Evolutionary conservation across 176 grass and related monocot species (phyloP), one percentile per base, ranked within the genome.

Genomic region (Triticum turgidum): DNA sequence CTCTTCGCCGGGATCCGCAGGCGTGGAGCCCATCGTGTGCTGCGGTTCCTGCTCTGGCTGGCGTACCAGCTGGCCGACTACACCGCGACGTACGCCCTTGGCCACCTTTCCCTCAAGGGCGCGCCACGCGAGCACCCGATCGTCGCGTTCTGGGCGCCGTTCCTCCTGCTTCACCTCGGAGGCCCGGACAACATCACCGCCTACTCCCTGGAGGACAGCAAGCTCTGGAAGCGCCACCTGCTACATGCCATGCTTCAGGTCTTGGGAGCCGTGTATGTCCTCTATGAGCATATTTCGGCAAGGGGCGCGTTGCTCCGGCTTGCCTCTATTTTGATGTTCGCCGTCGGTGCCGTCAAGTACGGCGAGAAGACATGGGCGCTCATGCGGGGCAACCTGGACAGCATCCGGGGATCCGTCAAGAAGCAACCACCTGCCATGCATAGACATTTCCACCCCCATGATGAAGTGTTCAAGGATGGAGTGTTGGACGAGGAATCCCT

Each of bases 31-130:
- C 10, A 27, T 11, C 25, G 2, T 0, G 63, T 65, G 63, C 11
- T 30, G 1, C 22, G 11, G 5, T 0, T 14, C 56, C 1, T 69
- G 11, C 88, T 89, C 66, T 89, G 82, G 88, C 49, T 34, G 2
- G 73, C 49, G 11, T 90, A 86, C 64, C 10, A 79, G n/a, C 44
- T 76, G 20, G 73, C 51, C 15, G 51, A 56, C 51, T 56, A 56
- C 51, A 56, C 5, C 1, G 51, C 51, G 5, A 56, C 51, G 5
- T 56, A 18, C 51, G 51, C 51, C 0, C 51, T 56, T 1, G 51
- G 51, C 51, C 51, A 56, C 51, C 84, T 90, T 25, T 69, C 64
- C 24, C 0, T 11, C 29, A 35, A 4, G 11, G 8, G 51, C 12
- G 5, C 14, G 10, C 15, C 51, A 0, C 51, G 17, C 0, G 51